A percentile compares a stretch with the other conserved stretches of the same genome.
These are phyloP conservation scores for Bipolaris zeicola DNA, from an alignment of 2,329 filamentous ascomycete species.

Conservation along the genomic window DNA sequence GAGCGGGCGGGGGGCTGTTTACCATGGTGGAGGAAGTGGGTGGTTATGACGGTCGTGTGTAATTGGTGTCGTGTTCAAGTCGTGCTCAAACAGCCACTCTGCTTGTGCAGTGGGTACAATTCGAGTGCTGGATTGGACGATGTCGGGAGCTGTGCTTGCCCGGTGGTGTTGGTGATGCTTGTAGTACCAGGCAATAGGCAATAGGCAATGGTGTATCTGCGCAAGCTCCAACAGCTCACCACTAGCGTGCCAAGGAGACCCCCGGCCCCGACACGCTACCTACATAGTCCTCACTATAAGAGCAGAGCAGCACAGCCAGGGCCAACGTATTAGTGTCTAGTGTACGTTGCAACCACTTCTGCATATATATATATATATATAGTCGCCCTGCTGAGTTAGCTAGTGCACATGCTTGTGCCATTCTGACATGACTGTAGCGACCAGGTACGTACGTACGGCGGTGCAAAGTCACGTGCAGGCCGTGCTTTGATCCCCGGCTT, in stretches of 20 bases:
- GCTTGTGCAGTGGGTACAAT: background rate
- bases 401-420: too few species aligned
- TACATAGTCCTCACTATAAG: too few species aligned
- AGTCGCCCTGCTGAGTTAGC: too few species aligned
- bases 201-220: slow-evolving; percentile 40
- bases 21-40: slow-evolving; percentile 35
- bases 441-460: too few species aligned
- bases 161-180: slow-evolving; percentile 27
- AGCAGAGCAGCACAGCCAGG: too few species aligned
- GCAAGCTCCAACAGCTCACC: slow-evolving; percentile 30
- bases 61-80: background rate
- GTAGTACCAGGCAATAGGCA: too few species aligned
- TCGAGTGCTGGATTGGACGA: background rate
- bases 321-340: too few species aligned
- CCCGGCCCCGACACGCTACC: background rate
- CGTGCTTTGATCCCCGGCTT: slow-evolving; percentile 18
- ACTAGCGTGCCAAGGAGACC: slow-evolving; percentile 24
- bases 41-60: background rate
- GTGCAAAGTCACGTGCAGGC: slow-evolving; percentile 5
- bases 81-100: background rate
- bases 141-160: slow-evolving; percentile 7
- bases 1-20: slow-evolving; percentile 15
- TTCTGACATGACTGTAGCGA: background rate
- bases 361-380: too few species aligned
- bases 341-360: too few species aligned